These are phyloP conservation scores for grape (Vitis vinifera) DNA, from an alignment of 164 flowering plant genomes.

Conservation along the genomic window DNA sequence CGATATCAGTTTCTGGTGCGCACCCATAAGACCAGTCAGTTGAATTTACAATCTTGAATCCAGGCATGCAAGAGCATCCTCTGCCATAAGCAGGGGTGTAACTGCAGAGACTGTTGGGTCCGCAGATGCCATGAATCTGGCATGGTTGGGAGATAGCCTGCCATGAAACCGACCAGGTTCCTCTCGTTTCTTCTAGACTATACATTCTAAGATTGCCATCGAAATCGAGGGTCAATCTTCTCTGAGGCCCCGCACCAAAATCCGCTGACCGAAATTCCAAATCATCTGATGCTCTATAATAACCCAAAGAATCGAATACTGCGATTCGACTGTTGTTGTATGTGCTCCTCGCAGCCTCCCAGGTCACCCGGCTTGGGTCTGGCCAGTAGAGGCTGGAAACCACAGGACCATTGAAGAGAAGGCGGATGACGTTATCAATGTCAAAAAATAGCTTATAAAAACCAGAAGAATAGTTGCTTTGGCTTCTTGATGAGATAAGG, in stretches of 20 bases:
- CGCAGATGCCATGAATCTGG: constrained; percentile 26
- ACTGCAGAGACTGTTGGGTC: constrained; percentile 26
- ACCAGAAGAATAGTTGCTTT: constrained; percentile 32
- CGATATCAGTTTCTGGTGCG: constrained; percentile 17
- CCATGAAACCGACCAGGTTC: constrained; percentile 25
- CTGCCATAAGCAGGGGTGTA: background rate
- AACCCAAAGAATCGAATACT: constrained; percentile 16
- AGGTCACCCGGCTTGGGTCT: background rate
- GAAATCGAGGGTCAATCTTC: constrained; percentile 29
- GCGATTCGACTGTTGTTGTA: constrained; percentile 26
- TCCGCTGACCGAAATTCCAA: constrained; percentile 9
- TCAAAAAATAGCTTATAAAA: constrained; percentile 37
- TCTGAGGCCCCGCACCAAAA: constrained; percentile 6
- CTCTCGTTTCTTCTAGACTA: background rate
- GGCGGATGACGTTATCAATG: constrained; percentile 33
- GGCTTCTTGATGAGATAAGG: constrained; percentile 30
- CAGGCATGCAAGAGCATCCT: constrained; percentile 25
- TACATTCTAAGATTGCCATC: constrained; percentile 34
- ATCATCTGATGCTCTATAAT: constrained; percentile 20
- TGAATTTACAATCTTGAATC: constrained; percentile 8
- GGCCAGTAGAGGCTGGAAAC: constrained; percentile 40
- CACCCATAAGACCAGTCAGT: constrained; percentile 39
- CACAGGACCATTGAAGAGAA: constrained; percentile 20
- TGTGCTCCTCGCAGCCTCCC: constrained; percentile 8
- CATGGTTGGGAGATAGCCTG: constrained; percentile 19